Evolutionary conservation across 176 grass and related monocot species (phyloP).

Genomic region (Lolium perenne): DNA sequence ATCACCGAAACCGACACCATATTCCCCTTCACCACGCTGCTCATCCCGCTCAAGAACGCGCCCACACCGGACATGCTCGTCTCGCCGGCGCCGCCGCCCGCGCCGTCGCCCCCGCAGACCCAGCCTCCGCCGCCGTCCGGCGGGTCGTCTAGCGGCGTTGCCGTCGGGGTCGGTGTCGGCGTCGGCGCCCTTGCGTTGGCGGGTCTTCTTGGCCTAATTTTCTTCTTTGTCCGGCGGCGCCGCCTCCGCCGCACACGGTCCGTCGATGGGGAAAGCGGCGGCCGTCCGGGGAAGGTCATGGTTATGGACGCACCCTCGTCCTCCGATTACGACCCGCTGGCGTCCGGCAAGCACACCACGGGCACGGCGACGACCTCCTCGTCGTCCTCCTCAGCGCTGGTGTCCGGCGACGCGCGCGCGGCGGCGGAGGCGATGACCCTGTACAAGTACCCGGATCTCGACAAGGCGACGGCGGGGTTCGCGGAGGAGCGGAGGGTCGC

Average conservation of each 20-base stretch:
- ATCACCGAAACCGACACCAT: conserved; percentile 43
- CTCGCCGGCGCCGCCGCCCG: conserved; percentile 49
- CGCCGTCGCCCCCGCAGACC: conserved; percentile 19
- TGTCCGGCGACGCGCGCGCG: conserved; percentile 47
- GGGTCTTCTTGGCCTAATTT: conserved; percentile 11
- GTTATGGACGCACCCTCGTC: not conserved
- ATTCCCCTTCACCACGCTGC: conserved; percentile 79
- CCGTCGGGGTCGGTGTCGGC: conserved; percentile 52
- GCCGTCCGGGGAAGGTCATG: not conserved
- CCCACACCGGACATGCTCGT: conserved; percentile 58
- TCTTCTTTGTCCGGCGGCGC: conserved; percentile 20
- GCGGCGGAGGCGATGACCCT: conserved; percentile 16
- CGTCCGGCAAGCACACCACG: not conserved
- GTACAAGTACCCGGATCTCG: conserved; percentile 2
- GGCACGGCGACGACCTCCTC: not conserved
- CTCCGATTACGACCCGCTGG: not conserved
- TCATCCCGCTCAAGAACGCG: conserved; percentile 65
- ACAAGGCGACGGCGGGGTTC: conserved; percentile 11
- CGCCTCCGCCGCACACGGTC: not conserved
- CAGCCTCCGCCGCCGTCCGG: not conserved
- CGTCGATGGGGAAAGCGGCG: not conserved
- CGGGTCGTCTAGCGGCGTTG: conserved; percentile 35
- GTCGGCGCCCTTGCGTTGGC: conserved; percentile 36
- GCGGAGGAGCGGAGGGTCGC: conserved; percentile 10
- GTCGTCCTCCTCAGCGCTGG: not conserved